Conservation (phyloP, 2,329 filamentous ascomycete species). For the Pseudogymnoascus sp. region DNA sequence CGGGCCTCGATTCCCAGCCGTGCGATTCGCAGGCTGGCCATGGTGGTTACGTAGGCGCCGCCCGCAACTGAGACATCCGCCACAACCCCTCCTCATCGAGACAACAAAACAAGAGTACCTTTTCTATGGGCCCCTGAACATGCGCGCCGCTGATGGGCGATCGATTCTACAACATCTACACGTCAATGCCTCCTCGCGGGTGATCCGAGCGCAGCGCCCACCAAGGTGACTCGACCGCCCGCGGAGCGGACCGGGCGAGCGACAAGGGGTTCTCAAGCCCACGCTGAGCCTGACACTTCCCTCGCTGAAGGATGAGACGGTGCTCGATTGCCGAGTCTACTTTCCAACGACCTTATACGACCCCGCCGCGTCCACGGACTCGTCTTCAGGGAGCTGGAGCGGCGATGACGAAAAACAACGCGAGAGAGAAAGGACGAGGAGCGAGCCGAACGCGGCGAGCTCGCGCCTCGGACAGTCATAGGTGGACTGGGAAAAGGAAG, state of each 20-base stretch:
- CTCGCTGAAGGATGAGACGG: slow-evolving; percentile 70
- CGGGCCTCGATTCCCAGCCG: background rate
- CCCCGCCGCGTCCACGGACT: background rate
- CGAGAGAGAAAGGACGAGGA: background rate
- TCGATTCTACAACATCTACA: background rate
- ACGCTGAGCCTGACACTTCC: slow-evolving; percentile 69
- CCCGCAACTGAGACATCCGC: background rate
- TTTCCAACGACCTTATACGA: slow-evolving; percentile 43
- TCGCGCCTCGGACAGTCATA: background rate
- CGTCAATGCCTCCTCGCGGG: background rate
- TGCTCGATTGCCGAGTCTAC: slow-evolving; percentile 77
- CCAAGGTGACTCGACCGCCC: background rate
- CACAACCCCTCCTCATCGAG: background rate
- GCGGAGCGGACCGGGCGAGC: background rate
- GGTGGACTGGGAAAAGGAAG: slow-evolving; percentile 28
- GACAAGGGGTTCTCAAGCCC: slow-evolving; percentile 47
- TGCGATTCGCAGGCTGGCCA: background rate
- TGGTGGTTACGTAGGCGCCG: background rate
- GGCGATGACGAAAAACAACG: background rate
- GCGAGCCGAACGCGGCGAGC: background rate
- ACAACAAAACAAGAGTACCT: background rate
- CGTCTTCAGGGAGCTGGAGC: background rate
- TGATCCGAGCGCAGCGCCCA: background rate
- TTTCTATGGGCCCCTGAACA: background rate
- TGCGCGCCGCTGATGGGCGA: background rate